Evolutionary conservation across 129 eudicot species (phyloP), one percentile per base, ranked within the genome.

Genomic region (Mikania micrantha): DNA sequence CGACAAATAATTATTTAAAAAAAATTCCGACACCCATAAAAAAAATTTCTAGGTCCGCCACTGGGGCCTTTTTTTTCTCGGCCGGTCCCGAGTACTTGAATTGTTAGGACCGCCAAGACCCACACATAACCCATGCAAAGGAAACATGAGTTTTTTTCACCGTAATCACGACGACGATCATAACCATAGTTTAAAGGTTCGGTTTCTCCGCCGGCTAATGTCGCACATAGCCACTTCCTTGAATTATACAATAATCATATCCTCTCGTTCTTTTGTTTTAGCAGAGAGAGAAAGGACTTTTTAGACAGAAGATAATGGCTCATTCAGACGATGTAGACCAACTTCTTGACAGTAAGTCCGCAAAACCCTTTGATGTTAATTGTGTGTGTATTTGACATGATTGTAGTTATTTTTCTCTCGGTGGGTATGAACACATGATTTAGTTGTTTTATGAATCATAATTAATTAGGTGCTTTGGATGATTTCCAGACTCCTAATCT

Each of bases 401-500:
- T 20, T 64, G 39, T 8, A 4, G 36, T 21, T 67, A 21, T 47
- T 36, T 49, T 47, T 22, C 35, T 7, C 9, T 17, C 3, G 0
- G 54, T n/a, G n/a, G n/a, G n/a, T n/a, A n/a, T n/a, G n/a, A n/a
- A n/a, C n/a, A n/a, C 32, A 15, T 60, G 25, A 56, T 21, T 22
- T 65, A 13, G 11, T 64, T 50, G 35, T 27, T 54, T 56, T 20
- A 40, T 58, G 15, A 29, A 57, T 32, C 20, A 17, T 44, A 15
- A 24, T 72, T 44, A 15, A 24, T 72, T 59, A 87, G 97, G 97
- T 48, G 97, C 97, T 74, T 85, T 92, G 89, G 96, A 88, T 86
- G 96, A 92, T 78, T 88, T 92, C 35, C 91, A 86, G 78, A 86
- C 41, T 74, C 86, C 88, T 42, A 84, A 92, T 63, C 84, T 92